Evolutionary conservation across 2,329 filamentous ascomycete species (phyloP).

Genomic region (Curvularia lunata): DNA sequence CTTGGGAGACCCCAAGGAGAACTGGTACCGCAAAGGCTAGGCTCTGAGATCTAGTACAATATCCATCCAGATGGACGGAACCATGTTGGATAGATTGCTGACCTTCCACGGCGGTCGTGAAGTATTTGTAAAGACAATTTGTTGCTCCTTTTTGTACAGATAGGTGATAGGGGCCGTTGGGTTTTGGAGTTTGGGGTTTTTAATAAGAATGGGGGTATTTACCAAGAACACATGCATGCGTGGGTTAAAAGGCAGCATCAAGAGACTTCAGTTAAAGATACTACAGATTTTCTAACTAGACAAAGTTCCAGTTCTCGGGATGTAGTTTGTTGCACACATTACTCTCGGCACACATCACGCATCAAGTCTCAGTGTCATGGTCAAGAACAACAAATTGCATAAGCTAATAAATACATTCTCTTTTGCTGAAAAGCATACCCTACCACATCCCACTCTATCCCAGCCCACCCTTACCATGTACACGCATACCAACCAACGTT

Average conservation of each 20-base stretch:
- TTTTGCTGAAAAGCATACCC: background rate
- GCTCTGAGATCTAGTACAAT: background rate
- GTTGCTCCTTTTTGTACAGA: too few species aligned
- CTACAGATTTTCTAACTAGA: too few species aligned
- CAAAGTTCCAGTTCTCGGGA: too few species aligned
- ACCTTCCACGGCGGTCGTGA: background rate
- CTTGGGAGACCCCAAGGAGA: slow-evolving; percentile 52
- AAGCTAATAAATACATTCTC: background rate
- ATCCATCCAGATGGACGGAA: background rate
- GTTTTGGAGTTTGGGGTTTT: too few species aligned
- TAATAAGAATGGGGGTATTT: too few species aligned
- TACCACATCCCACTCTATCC: background rate
- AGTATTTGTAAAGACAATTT: too few species aligned
- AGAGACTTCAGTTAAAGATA: too few species aligned
- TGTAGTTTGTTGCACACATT: too few species aligned
- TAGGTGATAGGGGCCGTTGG: too few species aligned
- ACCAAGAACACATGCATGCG: too few species aligned
- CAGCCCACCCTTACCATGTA: background rate
- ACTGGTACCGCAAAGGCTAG: slow-evolving; percentile 52
- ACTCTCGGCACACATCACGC: too few species aligned
- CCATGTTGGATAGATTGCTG: background rate
- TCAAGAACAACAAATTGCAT: background rate
- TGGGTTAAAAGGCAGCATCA: too few species aligned
- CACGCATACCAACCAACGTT: background rate
- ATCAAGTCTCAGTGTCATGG: background rate